Evolutionary conservation across 768 basidiomycete species (phyloP).

Genomic region (Mycena rebaudengoi): DNA sequence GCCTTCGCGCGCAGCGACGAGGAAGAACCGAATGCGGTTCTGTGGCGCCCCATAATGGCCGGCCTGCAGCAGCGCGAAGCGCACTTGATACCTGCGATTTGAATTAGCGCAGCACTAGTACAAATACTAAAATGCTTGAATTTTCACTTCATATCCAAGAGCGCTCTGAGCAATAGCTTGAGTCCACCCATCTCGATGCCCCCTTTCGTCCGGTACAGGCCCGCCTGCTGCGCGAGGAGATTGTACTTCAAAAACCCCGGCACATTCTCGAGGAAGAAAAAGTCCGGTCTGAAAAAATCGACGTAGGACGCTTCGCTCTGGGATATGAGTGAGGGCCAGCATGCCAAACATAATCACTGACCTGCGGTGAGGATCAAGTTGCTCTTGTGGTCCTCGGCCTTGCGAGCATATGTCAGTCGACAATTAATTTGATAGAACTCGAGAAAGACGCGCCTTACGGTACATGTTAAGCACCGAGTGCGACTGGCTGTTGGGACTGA

Average conservation of each 20-base stretch:
- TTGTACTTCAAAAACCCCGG: constrained; percentile 56
- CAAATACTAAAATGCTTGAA: background rate
- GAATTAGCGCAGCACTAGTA: background rate
- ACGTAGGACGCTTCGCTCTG: constrained; percentile 62
- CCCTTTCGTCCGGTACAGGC: constrained; percentile 58
- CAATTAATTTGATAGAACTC: background rate
- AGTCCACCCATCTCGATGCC: constrained; percentile 80
- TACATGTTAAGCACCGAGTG: constrained; percentile 81
- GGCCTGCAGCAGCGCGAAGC: constrained; percentile 59
- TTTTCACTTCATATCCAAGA: constrained; percentile 72
- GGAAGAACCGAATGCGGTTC: constrained; percentile 60
- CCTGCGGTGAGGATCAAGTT: constrained; percentile 72
- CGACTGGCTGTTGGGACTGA: constrained; percentile 66
- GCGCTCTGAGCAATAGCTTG: constrained; percentile 67
- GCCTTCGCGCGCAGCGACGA: constrained; percentile 55
- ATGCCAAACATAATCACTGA: no score
- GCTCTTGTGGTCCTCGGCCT: constrained; percentile 70
- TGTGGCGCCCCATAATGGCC: constrained; percentile 68
- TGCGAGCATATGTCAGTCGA: background rate
- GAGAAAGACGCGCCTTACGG: constrained; percentile 43
- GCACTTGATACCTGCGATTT: constrained; percentile 58
- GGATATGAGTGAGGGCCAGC: no score
- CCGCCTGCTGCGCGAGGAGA: constrained; percentile 50
- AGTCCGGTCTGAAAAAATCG: constrained; percentile 53
- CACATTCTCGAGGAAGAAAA: constrained; percentile 63